These are phyloP conservation scores for Rhizomucor miehei DNA, from an alignment of 371 early-diverging fungal genomes.

Conservation along the genomic window DNA sequence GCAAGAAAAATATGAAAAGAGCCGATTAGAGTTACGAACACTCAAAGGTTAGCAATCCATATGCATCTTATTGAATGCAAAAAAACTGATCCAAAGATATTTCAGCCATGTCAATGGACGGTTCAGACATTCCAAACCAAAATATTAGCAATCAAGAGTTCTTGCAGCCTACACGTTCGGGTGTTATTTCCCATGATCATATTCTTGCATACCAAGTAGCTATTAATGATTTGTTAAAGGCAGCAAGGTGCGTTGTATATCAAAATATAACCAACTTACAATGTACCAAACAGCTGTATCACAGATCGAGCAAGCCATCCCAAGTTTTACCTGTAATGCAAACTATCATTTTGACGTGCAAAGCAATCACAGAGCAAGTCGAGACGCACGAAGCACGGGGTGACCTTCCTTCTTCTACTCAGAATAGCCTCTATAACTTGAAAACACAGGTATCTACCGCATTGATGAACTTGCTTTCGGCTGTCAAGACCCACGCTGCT, in stretches of 20 bases:
- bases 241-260: constrained; percentile 50
- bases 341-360: constrained; percentile 78
- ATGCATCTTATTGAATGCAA: background rate
- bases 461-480: constrained; percentile 65
- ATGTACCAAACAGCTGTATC: background rate
- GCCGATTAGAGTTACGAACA: constrained; percentile 43
- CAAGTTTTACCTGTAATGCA: constrained; percentile 81
- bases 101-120: constrained; percentile 8
- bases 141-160: constrained; percentile 23
- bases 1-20: constrained; percentile 49
- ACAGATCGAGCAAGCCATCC: constrained; percentile 63
- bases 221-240: constrained; percentile 74
- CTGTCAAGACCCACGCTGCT: constrained; percentile 79
- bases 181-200: constrained; percentile 62
- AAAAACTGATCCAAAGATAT: constrained; percentile 1
- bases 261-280: background rate
- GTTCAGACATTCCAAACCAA: constrained; percentile 37
- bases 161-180: constrained; percentile 54
- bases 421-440: constrained; percentile 34
- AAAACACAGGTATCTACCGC: constrained; percentile 63
- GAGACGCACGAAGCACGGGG: constrained; percentile 58
- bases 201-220: constrained; percentile 77
- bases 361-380: constrained; percentile 77
- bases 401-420: constrained; percentile 13
- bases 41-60: constrained; percentile 30